Base-by-base conservation (phyloP, 306 rosid genomes). In the Malus orientalis region DNA sequence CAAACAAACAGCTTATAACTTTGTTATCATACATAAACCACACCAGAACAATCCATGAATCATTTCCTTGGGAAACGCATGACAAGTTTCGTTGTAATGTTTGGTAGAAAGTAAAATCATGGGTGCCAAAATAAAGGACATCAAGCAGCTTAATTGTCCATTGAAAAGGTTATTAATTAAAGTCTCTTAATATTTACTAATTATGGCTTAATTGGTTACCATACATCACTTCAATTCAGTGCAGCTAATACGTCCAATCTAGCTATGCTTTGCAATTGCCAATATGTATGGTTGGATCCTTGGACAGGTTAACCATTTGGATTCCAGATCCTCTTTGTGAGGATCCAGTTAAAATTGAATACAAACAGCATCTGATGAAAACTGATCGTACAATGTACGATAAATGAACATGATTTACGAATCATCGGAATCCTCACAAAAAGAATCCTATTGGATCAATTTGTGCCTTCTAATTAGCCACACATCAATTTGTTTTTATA, bases 41-140 rank as follows among this genome's bases (percentile, higher is more conserved):
- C 64, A 59, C 64, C 25, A 61, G 38, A 25, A 12, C 67, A 62
- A 25, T 51, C 20, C 55, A 5, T 51, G 55, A 51, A 5, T 74
- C 40, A 74, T 74, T 58, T 59, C 77, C 10, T 74, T 33, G 77
- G 77, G 77, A 60, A 74, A 60, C 44, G 69, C 69, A 74, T 74
- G 77, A 60, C 8, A 15, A 13, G 60, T 60, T 73, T 19, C 25
- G 4, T 40, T 23, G 13, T 29, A 58, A 58, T 73, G 77, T 25
- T 42, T 25, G 77, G 59, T 60, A 14, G 59, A 25, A 74, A 25
- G 77, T 42, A 60, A 60, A 74, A 64, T 64, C 69, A 64, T 6
- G 69, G 42, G 3, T 30, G 29, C 62, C 66, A 60, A 60, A 32
- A 64, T 64, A 32, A 64, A 32, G 42, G 45, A 12, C 23, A 64